These are phyloP conservation scores for Amylocystis lapponica DNA, from an alignment of 768 basidiomycete genomes.

Conservation along the genomic window DNA sequence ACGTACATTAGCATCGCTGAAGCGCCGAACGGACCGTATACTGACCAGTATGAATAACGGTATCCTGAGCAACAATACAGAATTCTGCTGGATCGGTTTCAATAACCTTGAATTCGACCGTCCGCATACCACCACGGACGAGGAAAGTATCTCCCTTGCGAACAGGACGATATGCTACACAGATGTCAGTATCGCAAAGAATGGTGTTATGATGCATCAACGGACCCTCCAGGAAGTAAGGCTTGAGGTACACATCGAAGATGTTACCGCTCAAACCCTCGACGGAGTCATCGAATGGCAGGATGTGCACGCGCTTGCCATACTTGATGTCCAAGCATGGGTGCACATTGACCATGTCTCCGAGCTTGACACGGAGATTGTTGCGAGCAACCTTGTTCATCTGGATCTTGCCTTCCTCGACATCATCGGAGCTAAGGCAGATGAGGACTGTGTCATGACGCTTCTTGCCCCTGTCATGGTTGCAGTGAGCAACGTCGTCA, in stretches of 20 bases:
- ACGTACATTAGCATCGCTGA: constrained; percentile 3
- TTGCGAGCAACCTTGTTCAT: constrained; percentile 99
- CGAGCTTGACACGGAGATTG: constrained; percentile 96
- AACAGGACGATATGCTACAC: constrained; percentile 68
- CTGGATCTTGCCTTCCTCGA: constrained; percentile 97
- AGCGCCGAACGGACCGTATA: constrained; percentile 2
- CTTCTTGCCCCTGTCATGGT: constrained; percentile 78
- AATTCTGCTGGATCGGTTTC: constrained; percentile 98
- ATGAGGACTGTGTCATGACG: constrained; percentile 97
- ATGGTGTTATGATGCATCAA: background rate
- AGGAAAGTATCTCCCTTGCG: constrained; percentile 99
- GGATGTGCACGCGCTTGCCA: constrained; percentile 93
- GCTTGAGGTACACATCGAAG: constrained; percentile 98
- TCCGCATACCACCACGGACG: constrained; percentile 96
- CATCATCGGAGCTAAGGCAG: constrained; percentile 90
- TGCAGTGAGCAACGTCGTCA: background rate
- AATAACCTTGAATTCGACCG: constrained; percentile 98
- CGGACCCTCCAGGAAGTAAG: constrained; percentile 94
- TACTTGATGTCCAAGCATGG: constrained; percentile 98
- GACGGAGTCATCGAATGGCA: constrained; percentile 97
- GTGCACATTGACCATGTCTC: constrained; percentile 93
- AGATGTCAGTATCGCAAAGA: constrained; percentile 3
- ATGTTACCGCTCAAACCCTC: constrained; percentile 98
- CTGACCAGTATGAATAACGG: constrained; percentile 88
- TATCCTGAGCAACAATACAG: constrained; percentile 99